Evolutionary conservation across 306 rosid species (phyloP).

Genomic region (Quercus bicolor): DNA sequence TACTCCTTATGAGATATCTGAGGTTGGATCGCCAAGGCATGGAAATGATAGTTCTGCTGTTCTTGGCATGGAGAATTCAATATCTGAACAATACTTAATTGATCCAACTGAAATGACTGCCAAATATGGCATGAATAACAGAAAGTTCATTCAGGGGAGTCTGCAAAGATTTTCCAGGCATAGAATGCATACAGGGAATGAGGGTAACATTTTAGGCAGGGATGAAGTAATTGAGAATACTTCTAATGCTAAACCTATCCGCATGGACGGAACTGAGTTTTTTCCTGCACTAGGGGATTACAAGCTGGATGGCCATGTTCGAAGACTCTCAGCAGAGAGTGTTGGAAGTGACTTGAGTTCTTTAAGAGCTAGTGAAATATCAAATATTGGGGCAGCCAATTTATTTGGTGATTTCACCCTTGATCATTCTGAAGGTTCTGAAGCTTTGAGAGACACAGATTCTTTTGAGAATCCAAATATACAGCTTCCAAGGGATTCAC

Average conservation of each 20-base stretch:
- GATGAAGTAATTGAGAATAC: slow-evolving; percentile 27
- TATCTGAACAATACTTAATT: slow-evolving; percentile 29
- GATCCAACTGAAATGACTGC: slow-evolving; percentile 29
- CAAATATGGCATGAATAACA: slow-evolving; percentile 29
- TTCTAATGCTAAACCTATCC: slow-evolving; percentile 35
- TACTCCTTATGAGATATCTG: slow-evolving; percentile 53
- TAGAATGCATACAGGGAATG: slow-evolving; percentile 13
- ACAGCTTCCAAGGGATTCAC: slow-evolving; percentile 21
- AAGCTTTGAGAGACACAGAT: slow-evolving; percentile 32
- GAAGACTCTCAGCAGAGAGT: slow-evolving; percentile 51
- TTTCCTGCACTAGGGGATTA: slow-evolving; percentile 26
- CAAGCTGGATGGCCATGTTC: slow-evolving; percentile 38
- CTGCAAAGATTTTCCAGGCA: slow-evolving; percentile 21
- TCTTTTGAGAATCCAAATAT: slow-evolving; percentile 8
- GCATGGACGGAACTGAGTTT: slow-evolving; percentile 66
- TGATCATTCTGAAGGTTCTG: slow-evolving; percentile 36
- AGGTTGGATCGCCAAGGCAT: slow-evolving; percentile 50
- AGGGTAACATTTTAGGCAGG: slow-evolving; percentile 8
- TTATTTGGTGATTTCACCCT: slow-evolving; percentile 30
- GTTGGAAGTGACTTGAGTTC: slow-evolving; percentile 47
- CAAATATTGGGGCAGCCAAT: slow-evolving; percentile 28
- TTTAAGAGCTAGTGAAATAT: slow-evolving; percentile 31
- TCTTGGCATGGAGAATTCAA: slow-evolving; percentile 35
- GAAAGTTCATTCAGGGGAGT: slow-evolving; percentile 29
- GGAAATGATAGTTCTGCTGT: slow-evolving; percentile 35